Evolutionary conservation across 148 eudicot species (phyloP).

Genomic region (Vaccinium darrowii): DNA sequence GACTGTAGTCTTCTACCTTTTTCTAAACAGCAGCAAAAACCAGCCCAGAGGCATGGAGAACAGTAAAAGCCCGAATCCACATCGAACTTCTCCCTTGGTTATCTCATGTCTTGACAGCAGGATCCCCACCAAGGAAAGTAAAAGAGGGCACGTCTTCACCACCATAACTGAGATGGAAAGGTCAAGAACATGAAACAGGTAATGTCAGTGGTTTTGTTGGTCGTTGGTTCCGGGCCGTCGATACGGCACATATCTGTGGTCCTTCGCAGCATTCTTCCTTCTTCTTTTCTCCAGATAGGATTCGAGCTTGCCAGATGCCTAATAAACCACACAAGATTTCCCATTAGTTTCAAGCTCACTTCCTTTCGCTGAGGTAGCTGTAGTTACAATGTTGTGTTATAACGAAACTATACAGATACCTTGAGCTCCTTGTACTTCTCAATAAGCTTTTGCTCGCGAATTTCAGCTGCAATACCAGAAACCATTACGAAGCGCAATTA

Average conservation of each 20-base stretch:
- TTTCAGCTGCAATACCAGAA: constrained; percentile 69
- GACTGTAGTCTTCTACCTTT: neutral
- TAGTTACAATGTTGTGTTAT: neutral
- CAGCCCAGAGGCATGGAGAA: neutral
- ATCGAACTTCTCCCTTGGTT: neutral
- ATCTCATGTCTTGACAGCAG: neutral
- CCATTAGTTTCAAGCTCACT: neutral
- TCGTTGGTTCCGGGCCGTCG: constrained; percentile 43
- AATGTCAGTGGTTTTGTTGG: constrained; percentile 18
- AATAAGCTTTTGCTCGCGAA: constrained; percentile 57
- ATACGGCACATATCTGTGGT: constrained; percentile 83
- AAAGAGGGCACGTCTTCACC: neutral
- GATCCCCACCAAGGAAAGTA: neutral
- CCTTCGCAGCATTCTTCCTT: constrained; percentile 76
- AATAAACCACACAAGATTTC: constrained; percentile 7
- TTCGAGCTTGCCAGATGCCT: constrained; percentile 84
- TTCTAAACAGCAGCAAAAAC: neutral
- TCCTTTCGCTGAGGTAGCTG: neutral
- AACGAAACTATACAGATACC: constrained; percentile 29
- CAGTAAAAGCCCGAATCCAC: neutral
- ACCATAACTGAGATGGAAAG: neutral
- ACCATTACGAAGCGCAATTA: neutral
- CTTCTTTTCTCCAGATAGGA: constrained; percentile 68
- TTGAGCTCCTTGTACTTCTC: constrained; percentile 80
- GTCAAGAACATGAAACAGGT: neutral